Evolutionary conservation across 108 stramenopile genomes (phyloP).

Genomic region (Fragilaria crotonensis): DNA sequence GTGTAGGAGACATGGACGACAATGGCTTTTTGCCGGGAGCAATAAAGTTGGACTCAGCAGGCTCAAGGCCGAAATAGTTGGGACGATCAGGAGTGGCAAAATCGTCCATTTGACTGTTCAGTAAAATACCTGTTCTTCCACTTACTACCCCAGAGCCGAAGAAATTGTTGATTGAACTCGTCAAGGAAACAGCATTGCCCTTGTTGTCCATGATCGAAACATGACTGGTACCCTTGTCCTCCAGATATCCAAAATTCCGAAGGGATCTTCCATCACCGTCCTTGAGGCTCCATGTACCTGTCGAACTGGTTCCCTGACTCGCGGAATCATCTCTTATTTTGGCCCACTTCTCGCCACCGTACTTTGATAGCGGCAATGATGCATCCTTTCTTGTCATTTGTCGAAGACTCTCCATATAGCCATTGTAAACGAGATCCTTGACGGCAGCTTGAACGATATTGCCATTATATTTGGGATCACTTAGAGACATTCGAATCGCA

Average conservation of each 20-base stretch:
- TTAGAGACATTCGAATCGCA: conserved; percentile 50
- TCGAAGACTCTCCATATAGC: conserved; percentile 29
- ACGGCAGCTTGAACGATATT: conserved; percentile 14
- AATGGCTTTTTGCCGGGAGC: conserved; percentile 37
- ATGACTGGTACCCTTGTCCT: conserved; percentile 36
- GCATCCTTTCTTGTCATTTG: conserved; percentile 11
- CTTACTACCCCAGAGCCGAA: conserved; percentile 22
- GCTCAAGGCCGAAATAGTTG: conserved; percentile 38
- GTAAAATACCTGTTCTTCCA: conserved; percentile 17
- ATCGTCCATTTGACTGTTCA: conserved; percentile 34
- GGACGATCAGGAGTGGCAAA: conserved; percentile 34
- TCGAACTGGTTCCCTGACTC: conserved; percentile 6
- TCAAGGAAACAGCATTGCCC: conserved; percentile 28
- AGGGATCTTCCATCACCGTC: neutral
- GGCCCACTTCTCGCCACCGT: conserved; percentile 31
- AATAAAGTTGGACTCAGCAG: conserved; percentile 34
- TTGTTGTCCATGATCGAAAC: conserved; percentile 26
- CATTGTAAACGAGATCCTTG: conserved; percentile 18
- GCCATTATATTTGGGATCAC: conserved; percentile 33
- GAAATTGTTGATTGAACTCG: conserved; percentile 27
- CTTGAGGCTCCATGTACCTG: neutral
- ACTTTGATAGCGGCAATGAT: conserved; percentile 15
- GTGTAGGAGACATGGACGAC: conserved; percentile 44
- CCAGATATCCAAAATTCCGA: neutral
- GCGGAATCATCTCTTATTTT: conserved; percentile 17